Evolutionary conservation across 129 eudicot species (phyloP).

Genomic region (Centella asiatica): DNA sequence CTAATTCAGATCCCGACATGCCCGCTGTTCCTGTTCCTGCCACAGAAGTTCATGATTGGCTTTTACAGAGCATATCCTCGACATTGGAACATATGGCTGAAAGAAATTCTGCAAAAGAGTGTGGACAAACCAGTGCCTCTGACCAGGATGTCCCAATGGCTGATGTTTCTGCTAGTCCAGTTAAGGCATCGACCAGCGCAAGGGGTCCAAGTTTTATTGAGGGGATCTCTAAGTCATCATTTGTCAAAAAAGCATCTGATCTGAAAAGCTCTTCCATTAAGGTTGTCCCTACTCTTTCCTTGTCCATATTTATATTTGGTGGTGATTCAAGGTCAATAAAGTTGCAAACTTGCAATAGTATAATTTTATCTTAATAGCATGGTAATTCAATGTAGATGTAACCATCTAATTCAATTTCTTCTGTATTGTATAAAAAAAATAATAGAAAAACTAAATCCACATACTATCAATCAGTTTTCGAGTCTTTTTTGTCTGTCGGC

Average conservation of each 20-base stretch:
- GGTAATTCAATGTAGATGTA: no score
- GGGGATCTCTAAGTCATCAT: constrained; percentile 84
- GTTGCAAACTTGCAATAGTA: neutral
- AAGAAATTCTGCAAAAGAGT: constrained; percentile 66
- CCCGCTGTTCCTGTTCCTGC: constrained; percentile 95
- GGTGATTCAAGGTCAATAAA: neutral
- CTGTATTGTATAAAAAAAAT: no score
- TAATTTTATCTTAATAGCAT: no score
- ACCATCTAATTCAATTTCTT: no score
- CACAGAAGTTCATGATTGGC: constrained; percentile 84
- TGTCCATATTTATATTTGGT: neutral
- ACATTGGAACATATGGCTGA: constrained; percentile 71
- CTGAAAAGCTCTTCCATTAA: constrained; percentile 73
- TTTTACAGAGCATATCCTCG: constrained; percentile 60
- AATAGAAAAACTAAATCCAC: no score
- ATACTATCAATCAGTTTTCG: no score
- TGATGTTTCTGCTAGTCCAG: constrained; percentile 50
- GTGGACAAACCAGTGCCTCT: constrained; percentile 61
- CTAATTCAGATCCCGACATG: constrained; percentile 98
- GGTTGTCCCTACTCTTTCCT: constrained; percentile 29
- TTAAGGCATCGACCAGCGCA: constrained; percentile 48
- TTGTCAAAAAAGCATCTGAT: constrained; percentile 81
- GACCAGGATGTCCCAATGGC: constrained; percentile 86
- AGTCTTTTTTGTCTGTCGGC: no score
- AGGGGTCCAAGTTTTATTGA: constrained; percentile 85